A percentile compares a stretch with the other conserved stretches of the same genome.
phyloP scores from a whole-genome alignment of 2,329 filamentous ascomycete species.

The Aspergillus clavatus region DNA sequence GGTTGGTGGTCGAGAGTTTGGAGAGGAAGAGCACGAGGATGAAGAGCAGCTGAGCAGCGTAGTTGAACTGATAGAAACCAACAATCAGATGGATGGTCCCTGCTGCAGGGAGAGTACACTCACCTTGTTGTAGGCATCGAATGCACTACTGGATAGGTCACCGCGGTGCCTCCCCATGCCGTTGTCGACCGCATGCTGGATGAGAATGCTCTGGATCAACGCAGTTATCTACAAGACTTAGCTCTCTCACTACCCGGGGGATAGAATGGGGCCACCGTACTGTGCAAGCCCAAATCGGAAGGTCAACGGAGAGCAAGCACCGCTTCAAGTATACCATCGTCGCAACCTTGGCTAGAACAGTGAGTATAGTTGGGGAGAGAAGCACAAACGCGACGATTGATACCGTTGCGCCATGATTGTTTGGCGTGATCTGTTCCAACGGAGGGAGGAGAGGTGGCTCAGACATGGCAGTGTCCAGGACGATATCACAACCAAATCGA shows the following conservation, averaged over 20 bases:
- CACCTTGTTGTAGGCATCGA: neutral
- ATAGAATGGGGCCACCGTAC: neutral
- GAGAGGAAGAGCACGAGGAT: neutral
- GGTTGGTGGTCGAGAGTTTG: neutral
- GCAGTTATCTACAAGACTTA: neutral
- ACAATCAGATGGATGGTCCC: neutral
- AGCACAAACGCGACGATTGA: neutral
- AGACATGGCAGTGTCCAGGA: neutral
- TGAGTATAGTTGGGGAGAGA: neutral
- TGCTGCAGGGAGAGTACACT: neutral
- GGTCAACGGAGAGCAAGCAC: neutral
- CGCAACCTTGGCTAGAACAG: neutral
- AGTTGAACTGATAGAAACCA: neutral
- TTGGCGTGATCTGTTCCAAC: neutral
- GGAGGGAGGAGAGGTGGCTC: neutral
- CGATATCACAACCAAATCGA: neutral
- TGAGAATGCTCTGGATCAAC: neutral
- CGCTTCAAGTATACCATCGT: neutral
- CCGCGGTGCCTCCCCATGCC: neutral
- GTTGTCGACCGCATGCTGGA: neutral
- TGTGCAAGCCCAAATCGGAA: neutral
- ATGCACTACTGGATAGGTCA: neutral
- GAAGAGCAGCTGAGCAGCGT: neutral
- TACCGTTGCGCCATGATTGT: neutral
- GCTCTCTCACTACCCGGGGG: neutral